These are phyloP conservation scores for Tagetes patula DNA, from an alignment of 129 eudicot species.

Conservation along the genomic window DNA sequence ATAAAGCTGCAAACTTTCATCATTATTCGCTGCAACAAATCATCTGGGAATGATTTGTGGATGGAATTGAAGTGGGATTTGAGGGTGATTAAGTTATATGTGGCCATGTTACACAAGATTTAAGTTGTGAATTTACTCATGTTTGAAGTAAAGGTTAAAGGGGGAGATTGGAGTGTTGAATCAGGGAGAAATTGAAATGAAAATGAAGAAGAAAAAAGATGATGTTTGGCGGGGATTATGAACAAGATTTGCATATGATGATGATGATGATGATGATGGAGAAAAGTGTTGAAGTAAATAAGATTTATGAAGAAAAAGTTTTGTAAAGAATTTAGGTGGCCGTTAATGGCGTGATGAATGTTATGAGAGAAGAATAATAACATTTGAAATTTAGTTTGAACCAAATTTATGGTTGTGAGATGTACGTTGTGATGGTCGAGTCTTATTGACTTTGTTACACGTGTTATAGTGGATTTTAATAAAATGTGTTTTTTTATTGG, in stretches of 20 bases:
- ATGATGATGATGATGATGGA: background rate
- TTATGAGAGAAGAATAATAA: background rate
- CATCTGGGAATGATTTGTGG: slow-evolving; percentile 24
- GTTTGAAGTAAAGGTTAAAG: slow-evolving; percentile 48
- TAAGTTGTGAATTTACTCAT: slow-evolving; percentile 26
- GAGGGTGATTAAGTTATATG: slow-evolving; percentile 26
- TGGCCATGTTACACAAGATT: slow-evolving; percentile 33
- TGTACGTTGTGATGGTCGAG: no score
- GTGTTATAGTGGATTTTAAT: no score
- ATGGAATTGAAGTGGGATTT: slow-evolving; percentile 30
- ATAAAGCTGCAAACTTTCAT: slow-evolving; percentile 35
- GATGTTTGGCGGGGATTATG: slow-evolving; percentile 31
- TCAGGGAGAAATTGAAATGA: slow-evolving; percentile 21
- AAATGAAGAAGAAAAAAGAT: background rate
- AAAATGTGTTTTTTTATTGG: no score
- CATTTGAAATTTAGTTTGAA: background rate
- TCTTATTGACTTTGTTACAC: no score
- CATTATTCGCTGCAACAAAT: slow-evolving; percentile 31
- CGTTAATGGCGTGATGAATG: background rate
- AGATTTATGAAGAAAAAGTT: background rate
- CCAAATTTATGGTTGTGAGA: no score
- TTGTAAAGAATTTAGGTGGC: background rate
- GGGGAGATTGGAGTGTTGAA: slow-evolving; percentile 22
- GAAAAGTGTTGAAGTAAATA: slow-evolving; percentile 15
- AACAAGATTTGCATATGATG: slow-evolving; percentile 10